Conservation (phyloP, 495 filamentous ascomycete genomes). For the Aspergillus ostianus region DNA sequence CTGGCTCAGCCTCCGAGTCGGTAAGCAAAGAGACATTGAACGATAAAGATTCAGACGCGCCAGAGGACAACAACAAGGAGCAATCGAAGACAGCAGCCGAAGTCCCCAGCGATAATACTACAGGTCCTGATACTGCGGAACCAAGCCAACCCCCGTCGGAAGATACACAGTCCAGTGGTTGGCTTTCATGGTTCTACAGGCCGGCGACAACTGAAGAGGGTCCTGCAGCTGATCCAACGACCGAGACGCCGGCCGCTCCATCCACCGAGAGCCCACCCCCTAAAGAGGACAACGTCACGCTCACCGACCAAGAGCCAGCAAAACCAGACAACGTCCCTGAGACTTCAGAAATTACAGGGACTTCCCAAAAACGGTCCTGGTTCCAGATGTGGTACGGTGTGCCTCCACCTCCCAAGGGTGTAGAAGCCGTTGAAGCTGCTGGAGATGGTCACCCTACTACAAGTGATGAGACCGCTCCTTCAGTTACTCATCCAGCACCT, state of each 20-base stretch:
- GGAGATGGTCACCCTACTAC: conserved; percentile 23
- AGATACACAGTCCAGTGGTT: conserved; percentile 45
- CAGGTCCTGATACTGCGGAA: conserved; percentile 11
- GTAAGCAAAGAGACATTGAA: conserved; percentile 24
- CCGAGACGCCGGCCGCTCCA: conserved; percentile 19
- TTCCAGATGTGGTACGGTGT: conserved; percentile 48
- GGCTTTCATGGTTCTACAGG: conserved; percentile 59
- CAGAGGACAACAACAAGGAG: conserved; percentile 21
- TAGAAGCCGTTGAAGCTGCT: conserved; percentile 27
- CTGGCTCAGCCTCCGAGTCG: conserved; percentile 17
- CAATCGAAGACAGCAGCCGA: conserved; percentile 11
- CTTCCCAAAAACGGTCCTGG: conserved; percentile 43
- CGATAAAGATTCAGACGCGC: conserved; percentile 14
- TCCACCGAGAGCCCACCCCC: conserved; percentile 19
- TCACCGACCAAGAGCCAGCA: conserved; percentile 19
- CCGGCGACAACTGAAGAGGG: conserved; percentile 14
- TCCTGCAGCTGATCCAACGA: conserved; percentile 13
- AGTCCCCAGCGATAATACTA: conserved; percentile 2
- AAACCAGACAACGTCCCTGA: conserved; percentile 22
- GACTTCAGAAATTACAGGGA: conserved; percentile 18
- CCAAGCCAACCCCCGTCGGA: conserved; percentile 14
- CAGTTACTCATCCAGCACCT: conserved; percentile 14
- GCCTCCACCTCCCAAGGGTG: conserved; percentile 26
- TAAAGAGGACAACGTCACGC: conserved; percentile 19
- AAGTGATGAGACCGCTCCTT: conserved; percentile 24